Evolutionary conservation across 345 rosid species (phyloP).

Genomic region (Salix udensis): DNA sequence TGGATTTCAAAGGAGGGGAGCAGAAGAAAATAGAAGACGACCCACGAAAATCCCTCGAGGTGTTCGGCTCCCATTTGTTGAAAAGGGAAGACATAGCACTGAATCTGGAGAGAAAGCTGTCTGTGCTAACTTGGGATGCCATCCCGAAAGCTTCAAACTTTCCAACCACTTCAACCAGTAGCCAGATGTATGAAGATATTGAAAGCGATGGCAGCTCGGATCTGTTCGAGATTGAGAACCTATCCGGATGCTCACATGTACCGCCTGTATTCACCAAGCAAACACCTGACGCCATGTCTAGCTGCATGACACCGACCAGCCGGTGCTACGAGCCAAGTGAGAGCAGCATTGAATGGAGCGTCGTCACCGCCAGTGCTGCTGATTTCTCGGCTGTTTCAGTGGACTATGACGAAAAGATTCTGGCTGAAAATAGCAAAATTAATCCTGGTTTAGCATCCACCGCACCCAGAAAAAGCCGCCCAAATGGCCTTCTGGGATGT

Average conservation of each 20-base stretch:
- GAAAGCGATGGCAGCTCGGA: conserved; percentile 67
- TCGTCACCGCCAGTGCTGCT: conserved; percentile 54
- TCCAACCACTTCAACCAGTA: conserved; percentile 13
- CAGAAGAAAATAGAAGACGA: conserved; percentile 22
- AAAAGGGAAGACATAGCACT: conserved; percentile 34
- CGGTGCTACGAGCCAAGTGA: conserved; percentile 45
- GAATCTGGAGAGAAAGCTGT: conserved; percentile 55
- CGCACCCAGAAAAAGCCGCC: conserved; percentile 11
- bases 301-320: conserved; percentile 25
- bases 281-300: conserved; percentile 37
- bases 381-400: conserved; percentile 36
- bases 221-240: conserved; percentile 62
- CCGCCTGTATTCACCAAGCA: conserved; percentile 34
- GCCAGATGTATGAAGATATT: conserved; percentile 36
- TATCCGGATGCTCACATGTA: conserved; percentile 25
- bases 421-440: not conserved
- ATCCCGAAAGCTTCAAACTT: conserved; percentile 42
- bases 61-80: conserved; percentile 31
- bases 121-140: conserved; percentile 72
- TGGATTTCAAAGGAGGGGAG: conserved; percentile 10
- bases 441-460: not conserved
- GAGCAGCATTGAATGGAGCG: conserved; percentile 62
- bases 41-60: conserved; percentile 42
- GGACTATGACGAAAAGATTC: conserved; percentile 33
- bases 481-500: conserved; percentile 41